Conservation (phyloP, 805 yeast species). For the Kluyveromyces nonfermentans region DNA sequence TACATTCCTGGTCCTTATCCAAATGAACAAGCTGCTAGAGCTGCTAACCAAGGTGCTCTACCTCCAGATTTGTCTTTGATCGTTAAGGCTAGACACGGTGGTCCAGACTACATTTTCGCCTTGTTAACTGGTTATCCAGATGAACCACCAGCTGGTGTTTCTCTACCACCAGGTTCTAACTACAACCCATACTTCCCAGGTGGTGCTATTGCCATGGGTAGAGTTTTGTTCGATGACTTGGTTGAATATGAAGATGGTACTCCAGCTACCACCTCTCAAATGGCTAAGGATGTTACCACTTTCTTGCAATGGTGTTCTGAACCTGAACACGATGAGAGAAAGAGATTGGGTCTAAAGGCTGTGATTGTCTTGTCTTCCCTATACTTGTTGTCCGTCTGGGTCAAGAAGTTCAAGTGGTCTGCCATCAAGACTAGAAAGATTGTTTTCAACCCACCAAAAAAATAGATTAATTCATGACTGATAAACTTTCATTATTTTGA, state of each 20-base stretch:
- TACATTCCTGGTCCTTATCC: slow-evolving; percentile 91
- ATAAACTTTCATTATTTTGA: background rate
- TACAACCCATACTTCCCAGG: slow-evolving; percentile 99
- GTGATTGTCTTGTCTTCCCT: slow-evolving; percentile 67
- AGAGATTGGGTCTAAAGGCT: slow-evolving; percentile 93
- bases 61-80: slow-evolving; percentile 97
- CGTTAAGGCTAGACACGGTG: slow-evolving; percentile 99
- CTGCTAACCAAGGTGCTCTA: slow-evolving; percentile 97
- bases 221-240: slow-evolving; percentile 93
- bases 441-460: slow-evolving; percentile 86
- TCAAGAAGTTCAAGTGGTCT: slow-evolving; percentile 97
- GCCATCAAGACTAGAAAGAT: slow-evolving; percentile 91
- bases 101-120: slow-evolving; percentile 88
- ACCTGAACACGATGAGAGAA: slow-evolving; percentile 98
- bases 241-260: slow-evolving; percentile 99
- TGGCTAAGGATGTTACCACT: slow-evolving; percentile 96
- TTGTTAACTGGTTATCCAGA: slow-evolving; percentile 98
- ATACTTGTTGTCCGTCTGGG: slow-evolving; percentile 78
- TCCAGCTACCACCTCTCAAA: slow-evolving; percentile 95
- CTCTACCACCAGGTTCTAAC: slow-evolving; percentile 86
- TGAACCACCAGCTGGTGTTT: slow-evolving; percentile 96
- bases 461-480: slow-evolving; percentile 25
- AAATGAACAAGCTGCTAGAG: slow-evolving; percentile 98
- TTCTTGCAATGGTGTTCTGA: slow-evolving; percentile 98
- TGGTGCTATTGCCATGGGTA: slow-evolving; percentile 98